These are phyloP conservation scores for Phytophthora nicotianae DNA, from an alignment of 352 stramenopile species.

Conservation along the genomic window DNA sequence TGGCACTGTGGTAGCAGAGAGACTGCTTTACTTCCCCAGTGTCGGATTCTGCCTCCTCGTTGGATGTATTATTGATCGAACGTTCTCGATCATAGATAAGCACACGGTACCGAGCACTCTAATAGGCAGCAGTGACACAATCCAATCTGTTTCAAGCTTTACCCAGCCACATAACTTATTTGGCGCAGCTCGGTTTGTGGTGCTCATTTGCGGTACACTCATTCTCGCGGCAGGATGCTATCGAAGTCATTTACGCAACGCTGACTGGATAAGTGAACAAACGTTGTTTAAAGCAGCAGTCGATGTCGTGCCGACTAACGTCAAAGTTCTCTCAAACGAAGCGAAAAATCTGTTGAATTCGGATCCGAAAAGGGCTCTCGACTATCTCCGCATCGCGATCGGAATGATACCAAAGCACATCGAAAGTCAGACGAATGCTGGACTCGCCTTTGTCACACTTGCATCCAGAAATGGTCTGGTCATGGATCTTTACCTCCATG, in stretches of 20 bases:
- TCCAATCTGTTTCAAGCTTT: neutral
- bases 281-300: conserved; percentile 64
- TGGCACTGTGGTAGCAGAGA: conserved; percentile 90
- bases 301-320: conserved; percentile 61
- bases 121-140: neutral
- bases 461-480: conserved; percentile 12
- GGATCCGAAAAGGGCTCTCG: conserved; percentile 43
- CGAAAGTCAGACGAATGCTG: conserved; percentile 64
- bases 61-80: conserved; percentile 41
- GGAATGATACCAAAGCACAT: conserved; percentile 51
- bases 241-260: conserved; percentile 59
- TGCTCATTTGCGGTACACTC: conserved; percentile 22
- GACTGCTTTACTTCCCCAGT: conserved; percentile 91
- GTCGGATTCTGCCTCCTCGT: conserved; percentile 83
- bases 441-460: conserved; percentile 42
- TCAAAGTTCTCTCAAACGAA: conserved; percentile 81
- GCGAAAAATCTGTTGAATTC: conserved; percentile 65
- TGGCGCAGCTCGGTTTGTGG: conserved; percentile 9
- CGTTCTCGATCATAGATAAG: conserved; percentile 31
- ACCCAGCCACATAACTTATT: neutral
- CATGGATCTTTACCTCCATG: conserved; percentile 36
- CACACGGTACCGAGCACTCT: conserved; percentile 7
- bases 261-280: conserved; percentile 66
- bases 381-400: conserved; percentile 42
- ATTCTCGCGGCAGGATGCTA: conserved; percentile 43